Evolutionary conservation across 192 early-diverging fungal species (phyloP), one percentile per base, ranked within the genome.

Genomic region (Backusella tarrabulga): DNA sequence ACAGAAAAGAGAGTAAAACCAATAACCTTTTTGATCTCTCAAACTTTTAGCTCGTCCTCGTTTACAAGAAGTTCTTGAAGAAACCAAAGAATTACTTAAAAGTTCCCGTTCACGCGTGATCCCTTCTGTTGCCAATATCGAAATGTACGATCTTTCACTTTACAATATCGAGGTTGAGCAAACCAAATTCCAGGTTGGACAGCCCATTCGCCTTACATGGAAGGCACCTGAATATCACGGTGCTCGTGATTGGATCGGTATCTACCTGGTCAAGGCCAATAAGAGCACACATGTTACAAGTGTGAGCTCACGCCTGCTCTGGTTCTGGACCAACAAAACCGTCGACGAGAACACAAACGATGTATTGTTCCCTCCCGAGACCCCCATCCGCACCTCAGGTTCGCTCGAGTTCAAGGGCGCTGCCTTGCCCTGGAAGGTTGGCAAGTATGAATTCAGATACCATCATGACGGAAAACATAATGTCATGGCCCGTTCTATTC

Each of bases 391-490:
- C 1, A 79, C 77, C 9, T 42, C 75, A 17, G 94, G 94, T 12
- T 79, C 77, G 2, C 85, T 95, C 3, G 77, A 87, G 11, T 97
- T 97, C 74, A 74, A 83, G 50, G 87, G 91, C 44, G 80, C 89
- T 8, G 80, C 88, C 4, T 68, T 98, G 46, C 96, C 96, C 9
- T 99, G 97, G 93, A 86, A 91, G 77, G 80, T 90, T 34, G 98
- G 98, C 19, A 90, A 85, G 0, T 99, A 96, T 79, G 97, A 98
- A 84, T 91, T 95, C 80, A 88, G 98, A 29, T 91, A 95, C 80
- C 98, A 99, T 82, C 92, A 95, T 67, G 92, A 96, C 79, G 92
- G 92, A 23, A 90, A 90, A 26, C 94, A 98, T 76, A 91, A 88
- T 50, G 95, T 97, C 19, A 88, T 98, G 81, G 89, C 92, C 1